Base-by-base conservation (phyloP, 768 basidiomycete genomes). In the Amanita rubescens region DNA sequence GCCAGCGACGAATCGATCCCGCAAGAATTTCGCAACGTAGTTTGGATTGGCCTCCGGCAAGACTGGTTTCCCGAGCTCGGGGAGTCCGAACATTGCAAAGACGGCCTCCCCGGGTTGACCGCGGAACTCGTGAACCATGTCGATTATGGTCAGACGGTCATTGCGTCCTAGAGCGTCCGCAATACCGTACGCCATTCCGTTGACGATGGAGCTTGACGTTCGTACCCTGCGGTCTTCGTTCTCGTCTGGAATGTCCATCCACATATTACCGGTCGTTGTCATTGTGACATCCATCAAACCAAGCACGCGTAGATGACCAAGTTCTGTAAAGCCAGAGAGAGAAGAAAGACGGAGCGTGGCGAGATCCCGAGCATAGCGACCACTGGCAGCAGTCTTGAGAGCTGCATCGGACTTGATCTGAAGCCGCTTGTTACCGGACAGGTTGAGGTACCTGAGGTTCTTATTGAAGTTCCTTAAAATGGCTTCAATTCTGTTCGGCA, bases 261-360 rank as follows among this genome's bases (percentile, higher is more conserved):
- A 70, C 2, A 64, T 61, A 55, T 75, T 73, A 20, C 76, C 67
- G 7, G 81, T 80, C 11, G 81, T 84, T 15, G 84, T 78, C 54
- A 97, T 85, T 3, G 86, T 84, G 57, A 99, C 91, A 65, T 98
- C 96, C 90, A 98, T 99, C 34, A 99, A 79, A n/a, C 96, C 96
- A 10, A 99, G 79, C 10, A 94, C 84, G 24, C 85, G 86, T 37
- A 99, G 76, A 54, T 92, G 81, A 0, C 77, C 77, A n/a, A 98
- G 77, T n/a, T 80, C 80, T 12, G 85, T 84, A 70, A 98, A 99
- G 55, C 91, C 91, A 17, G 91, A 84, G 6, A 94, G 77, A 34
- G 71, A 71, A 33, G 72, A 68, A 4, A 67, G 68, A 10, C 55
- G 64, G 14, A 62, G 50, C 33, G 51, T 51, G 17, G 59, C 48